phyloP scores from a whole-genome alignment of 495 filamentous ascomycete genomes.

The Xylaria palmicola region DNA sequence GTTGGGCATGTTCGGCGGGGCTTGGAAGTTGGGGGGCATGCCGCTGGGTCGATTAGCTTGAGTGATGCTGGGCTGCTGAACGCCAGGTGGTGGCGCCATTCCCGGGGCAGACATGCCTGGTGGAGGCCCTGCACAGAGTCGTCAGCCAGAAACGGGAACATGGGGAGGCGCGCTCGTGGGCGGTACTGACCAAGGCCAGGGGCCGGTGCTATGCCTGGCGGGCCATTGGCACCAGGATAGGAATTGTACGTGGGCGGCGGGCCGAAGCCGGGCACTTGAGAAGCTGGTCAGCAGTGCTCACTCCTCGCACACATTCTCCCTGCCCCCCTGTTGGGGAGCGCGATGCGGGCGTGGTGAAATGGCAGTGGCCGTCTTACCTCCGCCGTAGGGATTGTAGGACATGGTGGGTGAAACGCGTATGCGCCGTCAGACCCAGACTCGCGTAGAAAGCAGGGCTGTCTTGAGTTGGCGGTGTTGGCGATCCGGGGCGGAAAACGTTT shows the following conservation, averaged over 20 bases:
- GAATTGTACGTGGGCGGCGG: slow-evolving; percentile 68
- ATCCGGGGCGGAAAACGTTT: background rate
- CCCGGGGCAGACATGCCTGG: slow-evolving; percentile 81
- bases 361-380: slow-evolving; percentile 46
- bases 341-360: background rate
- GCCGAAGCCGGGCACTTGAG: slow-evolving; percentile 59
- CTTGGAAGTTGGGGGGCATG: slow-evolving; percentile 82
- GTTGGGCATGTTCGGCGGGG: slow-evolving; percentile 89
- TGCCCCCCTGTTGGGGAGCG: no score
- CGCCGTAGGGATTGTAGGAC: slow-evolving; percentile 79
- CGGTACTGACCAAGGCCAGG: slow-evolving; percentile 77
- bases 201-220: slow-evolving; percentile 69
- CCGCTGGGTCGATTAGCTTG: slow-evolving; percentile 74
- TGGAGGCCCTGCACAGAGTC: slow-evolving; percentile 50
- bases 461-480: background rate
- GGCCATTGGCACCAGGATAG: slow-evolving; percentile 63
- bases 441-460: background rate
- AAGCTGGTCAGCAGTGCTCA: background rate
- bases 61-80: slow-evolving; percentile 66
- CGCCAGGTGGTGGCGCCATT: slow-evolving; percentile 72
- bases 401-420: slow-evolving; percentile 27
- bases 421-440: background rate
- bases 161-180: slow-evolving; percentile 11
- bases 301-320: slow-evolving; percentile 20
- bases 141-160: slow-evolving; percentile 13